Base-by-base conservation (phyloP, 305 asterid species). In the Solanum hybrid region DNA sequence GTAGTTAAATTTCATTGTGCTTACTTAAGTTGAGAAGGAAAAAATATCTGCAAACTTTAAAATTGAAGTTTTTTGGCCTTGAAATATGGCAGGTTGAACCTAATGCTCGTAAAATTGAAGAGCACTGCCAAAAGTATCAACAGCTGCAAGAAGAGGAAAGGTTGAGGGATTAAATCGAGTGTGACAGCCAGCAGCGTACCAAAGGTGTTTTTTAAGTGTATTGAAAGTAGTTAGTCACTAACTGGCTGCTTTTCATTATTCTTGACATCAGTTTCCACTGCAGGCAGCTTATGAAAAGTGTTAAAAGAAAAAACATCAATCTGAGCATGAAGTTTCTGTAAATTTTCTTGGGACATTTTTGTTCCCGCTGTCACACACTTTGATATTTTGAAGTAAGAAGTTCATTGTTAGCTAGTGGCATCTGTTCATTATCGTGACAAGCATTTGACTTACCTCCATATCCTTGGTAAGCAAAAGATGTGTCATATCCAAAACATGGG, bases 81-180 rank as follows among this genome's bases (percentile, higher is more conserved):
- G 3, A 20, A 79, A 79, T 60, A 10, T 88, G 92, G 89, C 94
- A 97, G 98, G 98, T 95, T 85, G 95, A 96, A 92, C 95, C 98
- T 90, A 95, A 96, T 91, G 96, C 90, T 3, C 90, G 88, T 51
- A 96, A 91, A 91, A 91, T 96, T 89, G 96, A 92, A 93, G 97
- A 94, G 92, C 99, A 96, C 77, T 93, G 93, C 60, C 90, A 94
- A 69, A 97, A 95, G 90, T 95, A 96, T 90, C 94, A 92, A 72
- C 93, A 94, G 78, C 24, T 95, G 84, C 91, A 92, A 29, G 93
- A 92, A 90, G 96, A 94, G 75, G 94, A 90, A 92, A 94, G 93
- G 88, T 87, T 91, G 87, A 91, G 90, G 86, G 91, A 40, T 38
- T 38, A 89, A 90, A 84, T 75, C n/a, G 92, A 93, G 91, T 94